A percentile compares a stretch with the other conserved stretches of the same genome.
Evolutionary conservation across 352 stramenopile genomes (phyloP).

Genomic region (Phytophthora litchii): DNA sequence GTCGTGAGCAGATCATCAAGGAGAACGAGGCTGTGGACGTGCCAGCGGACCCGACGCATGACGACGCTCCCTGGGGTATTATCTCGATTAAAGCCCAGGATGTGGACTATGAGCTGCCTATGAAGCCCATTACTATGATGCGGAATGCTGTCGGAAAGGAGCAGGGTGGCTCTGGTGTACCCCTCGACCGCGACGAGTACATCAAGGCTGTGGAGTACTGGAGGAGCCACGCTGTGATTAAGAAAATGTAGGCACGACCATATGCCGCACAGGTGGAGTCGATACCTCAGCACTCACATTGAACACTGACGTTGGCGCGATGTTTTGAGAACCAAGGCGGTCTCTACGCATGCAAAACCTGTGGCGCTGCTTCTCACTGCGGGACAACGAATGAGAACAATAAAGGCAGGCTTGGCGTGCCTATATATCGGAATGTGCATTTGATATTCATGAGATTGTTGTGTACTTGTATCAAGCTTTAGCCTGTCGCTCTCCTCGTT

Average conservation of each 20-base stretch:
- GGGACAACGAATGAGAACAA: slow-evolving; percentile 28
- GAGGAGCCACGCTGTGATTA: slow-evolving; percentile 84
- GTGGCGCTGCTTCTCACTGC: slow-evolving; percentile 9
- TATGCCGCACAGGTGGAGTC: slow-evolving; percentile 1
- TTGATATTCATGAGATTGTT: slow-evolving; percentile 41
- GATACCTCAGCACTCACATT: slow-evolving; percentile 18
- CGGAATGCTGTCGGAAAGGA: slow-evolving; percentile 97
- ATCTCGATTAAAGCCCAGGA: slow-evolving; percentile 98
- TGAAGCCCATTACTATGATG: slow-evolving; percentile 99
- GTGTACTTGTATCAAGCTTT: slow-evolving; percentile 27
- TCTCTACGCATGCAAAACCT: slow-evolving; percentile 5
- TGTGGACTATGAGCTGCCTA: slow-evolving; percentile 95
- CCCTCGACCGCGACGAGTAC: slow-evolving; percentile 81
- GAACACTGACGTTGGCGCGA: slow-evolving; percentile 17
- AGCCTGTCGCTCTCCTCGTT: slow-evolving; percentile 9
- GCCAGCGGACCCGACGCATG: slow-evolving; percentile 44
- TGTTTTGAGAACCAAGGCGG: slow-evolving; percentile 15
- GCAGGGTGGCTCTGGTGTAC: slow-evolving; percentile 89
- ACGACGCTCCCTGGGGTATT: slow-evolving; percentile 92
- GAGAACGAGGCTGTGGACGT: slow-evolving; percentile 90
- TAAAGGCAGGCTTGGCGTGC: slow-evolving; percentile 25
- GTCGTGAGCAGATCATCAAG: slow-evolving; percentile 97
- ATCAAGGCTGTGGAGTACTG: slow-evolving; percentile 89
- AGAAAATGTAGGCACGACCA: slow-evolving; percentile 53
- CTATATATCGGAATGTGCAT: slow-evolving; percentile 41